Percentiles rank a stretch among this genome's conserved stretches.
phyloP scores from a whole-genome alignment of 805 yeast genomes.

The Candida sonorensis region DNA sequence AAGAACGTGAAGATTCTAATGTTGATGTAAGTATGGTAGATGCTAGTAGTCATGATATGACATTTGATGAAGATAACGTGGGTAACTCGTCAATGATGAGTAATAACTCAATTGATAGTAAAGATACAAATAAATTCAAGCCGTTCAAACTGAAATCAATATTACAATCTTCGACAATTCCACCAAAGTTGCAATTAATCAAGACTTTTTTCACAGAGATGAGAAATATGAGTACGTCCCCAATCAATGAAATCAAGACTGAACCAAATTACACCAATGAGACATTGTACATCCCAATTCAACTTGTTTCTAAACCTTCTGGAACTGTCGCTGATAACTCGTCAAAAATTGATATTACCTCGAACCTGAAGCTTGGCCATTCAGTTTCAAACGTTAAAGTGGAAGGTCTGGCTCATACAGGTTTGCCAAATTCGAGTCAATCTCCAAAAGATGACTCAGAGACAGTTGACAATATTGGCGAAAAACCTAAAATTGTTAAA shows the following conservation, averaged over 20 bases:
- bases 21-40: neutral
- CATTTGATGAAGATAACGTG: too few species aligned
- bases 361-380: too few species aligned
- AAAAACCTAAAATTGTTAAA: constrained; percentile 36
- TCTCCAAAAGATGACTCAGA: constrained; percentile 5
- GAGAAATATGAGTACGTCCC: neutral
- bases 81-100: too few species aligned
- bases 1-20: constrained; percentile 2
- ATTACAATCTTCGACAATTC: constrained; percentile 10
- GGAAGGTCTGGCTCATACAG: too few species aligned
- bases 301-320: constrained; percentile 4
- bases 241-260: neutral
- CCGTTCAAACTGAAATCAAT: constrained; percentile 7
- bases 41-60: constrained; percentile 2
- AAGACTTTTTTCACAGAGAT: constrained; percentile 8
- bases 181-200: constrained; percentile 19
- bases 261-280: constrained; percentile 1
- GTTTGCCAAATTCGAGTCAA: too few species aligned
- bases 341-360: too few species aligned
- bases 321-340: too few species aligned
- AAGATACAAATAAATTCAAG: constrained; percentile 10
- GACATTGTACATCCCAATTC: constrained; percentile 11
- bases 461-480: constrained; percentile 7
- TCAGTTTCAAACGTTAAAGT: too few species aligned
- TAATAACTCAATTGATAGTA: too few species aligned